phyloP scores from a whole-genome alignment of 2,329 filamentous ascomycete genomes.

The Clonostachys rhizophaga region DNA sequence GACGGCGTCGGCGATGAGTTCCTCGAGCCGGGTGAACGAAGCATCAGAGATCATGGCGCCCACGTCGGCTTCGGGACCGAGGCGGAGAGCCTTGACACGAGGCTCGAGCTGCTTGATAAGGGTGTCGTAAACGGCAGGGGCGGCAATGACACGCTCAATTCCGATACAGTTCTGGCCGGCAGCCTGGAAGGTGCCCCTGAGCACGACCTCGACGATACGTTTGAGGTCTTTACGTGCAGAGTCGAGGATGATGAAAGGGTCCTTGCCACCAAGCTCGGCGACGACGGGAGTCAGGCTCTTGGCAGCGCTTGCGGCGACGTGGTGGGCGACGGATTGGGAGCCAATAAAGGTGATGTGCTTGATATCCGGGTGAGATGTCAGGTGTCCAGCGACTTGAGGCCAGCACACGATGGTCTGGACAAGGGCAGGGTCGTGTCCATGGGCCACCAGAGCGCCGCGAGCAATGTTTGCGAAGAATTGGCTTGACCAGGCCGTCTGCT shows the following conservation, averaged over 20 bases:
- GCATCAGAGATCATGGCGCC: slow-evolving; percentile 84
- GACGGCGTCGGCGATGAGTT: slow-evolving; percentile 73
- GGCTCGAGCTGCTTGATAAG: slow-evolving; percentile 68
- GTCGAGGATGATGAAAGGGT: slow-evolving; percentile 85
- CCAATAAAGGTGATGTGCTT: slow-evolving; percentile 91
- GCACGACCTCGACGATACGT: slow-evolving; percentile 74
- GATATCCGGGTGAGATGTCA: slow-evolving; percentile 82
- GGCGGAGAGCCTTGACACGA: slow-evolving; percentile 67
- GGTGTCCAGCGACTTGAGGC: slow-evolving; percentile 72
- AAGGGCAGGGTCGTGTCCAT: slow-evolving; percentile 76
- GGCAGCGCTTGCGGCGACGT: slow-evolving; percentile 82
- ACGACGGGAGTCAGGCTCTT: slow-evolving; percentile 82
- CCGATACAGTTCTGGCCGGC: slow-evolving; percentile 97
- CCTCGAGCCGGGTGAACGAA: slow-evolving; percentile 71
- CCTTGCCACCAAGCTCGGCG: slow-evolving; percentile 92
- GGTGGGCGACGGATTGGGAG: slow-evolving; percentile 78
- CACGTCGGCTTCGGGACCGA: slow-evolving; percentile 76
- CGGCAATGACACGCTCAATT: slow-evolving; percentile 85
- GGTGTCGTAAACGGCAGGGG: slow-evolving; percentile 69
- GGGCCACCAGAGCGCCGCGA: slow-evolving; percentile 72
- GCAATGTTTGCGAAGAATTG: slow-evolving; percentile 77
- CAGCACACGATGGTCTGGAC: slow-evolving; percentile 86
- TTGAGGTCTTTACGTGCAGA: slow-evolving; percentile 62
- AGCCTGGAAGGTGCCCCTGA: slow-evolving; percentile 92
- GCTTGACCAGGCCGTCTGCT: slow-evolving; percentile 92